Evolutionary conservation across 345 rosid species (phyloP).

Genomic region (Tarenaya hassleriana): DNA sequence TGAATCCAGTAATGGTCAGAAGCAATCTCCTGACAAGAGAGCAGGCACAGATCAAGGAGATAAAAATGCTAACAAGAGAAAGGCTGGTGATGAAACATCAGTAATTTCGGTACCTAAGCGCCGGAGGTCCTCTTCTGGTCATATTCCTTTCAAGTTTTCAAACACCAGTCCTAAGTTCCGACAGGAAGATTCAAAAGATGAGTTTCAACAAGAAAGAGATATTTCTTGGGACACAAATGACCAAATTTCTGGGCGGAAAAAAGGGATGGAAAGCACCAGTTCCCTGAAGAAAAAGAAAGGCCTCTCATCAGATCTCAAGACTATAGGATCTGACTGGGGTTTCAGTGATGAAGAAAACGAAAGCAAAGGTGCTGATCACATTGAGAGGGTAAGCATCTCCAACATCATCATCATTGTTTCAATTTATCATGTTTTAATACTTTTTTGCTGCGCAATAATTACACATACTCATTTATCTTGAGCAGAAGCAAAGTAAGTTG

Average conservation of each 20-base stretch:
- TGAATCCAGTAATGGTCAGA: conserved; percentile 81
- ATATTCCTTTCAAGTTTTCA: conserved; percentile 46
- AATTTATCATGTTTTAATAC: conserved; percentile 11
- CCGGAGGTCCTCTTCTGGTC: conserved; percentile 52
- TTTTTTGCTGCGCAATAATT: conserved; percentile 9
- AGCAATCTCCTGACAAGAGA: conserved; percentile 38
- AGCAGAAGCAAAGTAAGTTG: conserved; percentile 33
- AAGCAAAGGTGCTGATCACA: conserved; percentile 39
- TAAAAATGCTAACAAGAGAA: conserved; percentile 51
- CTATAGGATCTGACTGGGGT: conserved; percentile 39
- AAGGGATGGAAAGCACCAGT: conserved; percentile 30
- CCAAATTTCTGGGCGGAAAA: conserved; percentile 27
- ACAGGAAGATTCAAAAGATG: conserved; percentile 31
- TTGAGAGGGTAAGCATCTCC: conserved; percentile 48
- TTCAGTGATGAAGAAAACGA: conserved; percentile 37
- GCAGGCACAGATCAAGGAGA: conserved; percentile 31
- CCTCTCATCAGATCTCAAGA: conserved; percentile 33
- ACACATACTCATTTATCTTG: conserved; percentile 13
- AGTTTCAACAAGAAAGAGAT: conserved; percentile 30
- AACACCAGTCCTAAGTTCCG: conserved; percentile 34
- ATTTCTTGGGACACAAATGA: conserved; percentile 32
- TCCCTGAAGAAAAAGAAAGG: conserved; percentile 37
- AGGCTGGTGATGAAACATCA: conserved; percentile 41
- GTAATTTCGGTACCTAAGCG: conserved; percentile 72
- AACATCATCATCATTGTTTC: neutral